phyloP scores from a whole-genome alignment of 225 moss, liverwort and hornwort species.

The Sphagnum tenellum region DNA sequence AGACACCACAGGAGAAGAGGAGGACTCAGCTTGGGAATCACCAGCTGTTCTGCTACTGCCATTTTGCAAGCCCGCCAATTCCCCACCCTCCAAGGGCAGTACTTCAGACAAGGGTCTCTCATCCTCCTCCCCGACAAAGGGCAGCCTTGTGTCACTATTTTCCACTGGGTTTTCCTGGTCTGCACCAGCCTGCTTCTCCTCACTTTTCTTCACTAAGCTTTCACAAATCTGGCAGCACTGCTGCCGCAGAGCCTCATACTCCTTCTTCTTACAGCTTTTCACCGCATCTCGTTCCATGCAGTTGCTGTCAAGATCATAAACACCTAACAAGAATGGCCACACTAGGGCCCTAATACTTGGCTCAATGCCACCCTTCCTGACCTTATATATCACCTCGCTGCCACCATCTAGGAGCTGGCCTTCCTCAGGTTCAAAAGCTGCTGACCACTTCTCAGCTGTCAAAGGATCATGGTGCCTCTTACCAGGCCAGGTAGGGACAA shows the following conservation, averaged over 20 bases:
- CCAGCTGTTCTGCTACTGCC: background rate
- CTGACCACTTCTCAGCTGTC: conserved; percentile 40
- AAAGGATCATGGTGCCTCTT: conserved; percentile 62
- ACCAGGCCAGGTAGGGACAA: conserved; percentile 43
- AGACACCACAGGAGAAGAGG: background rate
- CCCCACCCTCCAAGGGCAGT: background rate
- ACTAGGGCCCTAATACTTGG: conserved; percentile 71
- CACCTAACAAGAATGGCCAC: conserved; percentile 93
- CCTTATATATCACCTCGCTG: conserved; percentile 45
- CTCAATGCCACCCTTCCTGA: conserved; percentile 68
- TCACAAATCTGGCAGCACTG: conserved; percentile 29
- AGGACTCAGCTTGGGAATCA: background rate
- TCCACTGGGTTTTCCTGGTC: background rate
- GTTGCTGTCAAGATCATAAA: conserved; percentile 66
- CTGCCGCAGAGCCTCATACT: conserved; percentile 33
- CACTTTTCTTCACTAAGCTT: conserved; percentile 24
- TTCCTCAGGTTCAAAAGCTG: conserved; percentile 52
- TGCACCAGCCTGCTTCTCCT: background rate
- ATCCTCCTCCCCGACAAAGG: background rate
- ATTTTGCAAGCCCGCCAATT: background rate
- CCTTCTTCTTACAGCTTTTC: conserved; percentile 36
- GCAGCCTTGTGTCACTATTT: background rate
- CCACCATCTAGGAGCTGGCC: conserved; percentile 46
- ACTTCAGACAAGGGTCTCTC: conserved; percentile 1
- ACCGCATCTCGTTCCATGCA: conserved; percentile 56